Conservation (phyloP, 495 filamentous ascomycete species). For the Penicillium longicatenatum region DNA sequence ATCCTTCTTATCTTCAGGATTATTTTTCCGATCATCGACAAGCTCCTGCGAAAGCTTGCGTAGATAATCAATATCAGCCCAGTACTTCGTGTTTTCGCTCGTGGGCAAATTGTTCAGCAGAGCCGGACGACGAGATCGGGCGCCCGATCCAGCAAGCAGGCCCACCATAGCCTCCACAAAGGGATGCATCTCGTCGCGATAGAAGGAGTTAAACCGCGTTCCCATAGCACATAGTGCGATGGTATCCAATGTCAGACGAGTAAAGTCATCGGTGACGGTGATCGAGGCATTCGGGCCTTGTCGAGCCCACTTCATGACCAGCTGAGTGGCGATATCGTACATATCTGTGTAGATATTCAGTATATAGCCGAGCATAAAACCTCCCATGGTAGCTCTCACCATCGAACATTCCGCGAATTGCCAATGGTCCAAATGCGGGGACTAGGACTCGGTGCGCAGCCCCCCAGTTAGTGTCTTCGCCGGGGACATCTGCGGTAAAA, state of each 20-base stretch:
- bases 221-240: constrained; percentile 74
- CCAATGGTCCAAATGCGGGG: constrained; percentile 72
- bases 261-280: constrained; percentile 69
- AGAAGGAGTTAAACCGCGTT: constrained; percentile 75
- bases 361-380: not conserved
- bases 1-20: constrained; percentile 63
- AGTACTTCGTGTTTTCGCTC: constrained; percentile 57
- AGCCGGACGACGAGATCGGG: constrained; percentile 51
- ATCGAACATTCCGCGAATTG: constrained; percentile 68
- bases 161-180: constrained; percentile 67
- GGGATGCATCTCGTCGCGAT: constrained; percentile 64
- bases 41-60: constrained; percentile 59
- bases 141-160: constrained; percentile 57
- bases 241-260: constrained; percentile 71
- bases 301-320: constrained; percentile 76
- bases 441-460: constrained; percentile 68
- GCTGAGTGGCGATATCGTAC: constrained; percentile 70
- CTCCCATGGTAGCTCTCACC: constrained; percentile 21
- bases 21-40: constrained; percentile 56
- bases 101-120: constrained; percentile 52
- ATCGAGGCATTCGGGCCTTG: constrained; percentile 59
- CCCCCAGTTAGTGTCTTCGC: constrained; percentile 64
- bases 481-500: constrained; percentile 61
- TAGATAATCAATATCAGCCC: constrained; percentile 57
- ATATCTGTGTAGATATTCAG: constrained; percentile 60